A percentile compares a stretch with the other conserved stretches of the same genome.
phyloP scores from a whole-genome alignment of 2,329 filamentous ascomycete genomes.

The Hymenoscyphus fructigenus region DNA sequence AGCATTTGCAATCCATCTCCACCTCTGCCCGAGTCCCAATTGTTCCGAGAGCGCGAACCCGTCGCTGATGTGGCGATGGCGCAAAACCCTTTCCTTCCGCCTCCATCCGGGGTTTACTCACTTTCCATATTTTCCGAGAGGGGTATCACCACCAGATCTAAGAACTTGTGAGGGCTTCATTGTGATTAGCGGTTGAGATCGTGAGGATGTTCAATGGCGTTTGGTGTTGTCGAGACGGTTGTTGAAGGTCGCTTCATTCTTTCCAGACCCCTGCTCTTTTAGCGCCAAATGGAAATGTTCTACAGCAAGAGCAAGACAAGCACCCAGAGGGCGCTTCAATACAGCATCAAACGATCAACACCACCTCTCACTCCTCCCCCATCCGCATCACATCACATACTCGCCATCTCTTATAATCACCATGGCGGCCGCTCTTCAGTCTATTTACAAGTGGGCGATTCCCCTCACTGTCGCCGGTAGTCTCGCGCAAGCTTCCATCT shows the following conservation, averaged over 20 bases:
- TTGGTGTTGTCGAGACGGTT: slow-evolving; percentile 18
- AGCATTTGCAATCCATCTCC: slow-evolving; percentile 19
- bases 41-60: background rate
- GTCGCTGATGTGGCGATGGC: slow-evolving; percentile 3
- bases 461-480: slow-evolving; percentile 69
- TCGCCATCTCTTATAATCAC: slow-evolving; percentile 22
- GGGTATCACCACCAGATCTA: slow-evolving; percentile 34
- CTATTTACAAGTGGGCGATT: slow-evolving; percentile 67
- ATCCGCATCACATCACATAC: slow-evolving; percentile 8
- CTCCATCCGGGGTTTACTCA: slow-evolving; percentile 27
- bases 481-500: slow-evolving; percentile 76
- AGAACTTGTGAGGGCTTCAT: slow-evolving; percentile 38
- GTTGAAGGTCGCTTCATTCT: slow-evolving; percentile 24
- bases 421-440: slow-evolving; percentile 55
- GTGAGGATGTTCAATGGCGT: slow-evolving; percentile 26
- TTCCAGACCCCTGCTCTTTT: slow-evolving; percentile 25
- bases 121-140: slow-evolving; percentile 39
- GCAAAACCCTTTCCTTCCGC: slow-evolving; percentile 22
- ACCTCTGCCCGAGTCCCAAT: slow-evolving; percentile 12
- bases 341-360: slow-evolving; percentile 8
- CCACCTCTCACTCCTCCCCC: slow-evolving; percentile 1
- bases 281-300: slow-evolving; percentile 33
- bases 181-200: slow-evolving; percentile 24
- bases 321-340: slow-evolving; percentile 14
- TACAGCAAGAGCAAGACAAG: background rate